These are phyloP conservation scores for Wickerhamomyces pijperi DNA, from an alignment of 805 yeast genomes.

Conservation along the genomic window DNA sequence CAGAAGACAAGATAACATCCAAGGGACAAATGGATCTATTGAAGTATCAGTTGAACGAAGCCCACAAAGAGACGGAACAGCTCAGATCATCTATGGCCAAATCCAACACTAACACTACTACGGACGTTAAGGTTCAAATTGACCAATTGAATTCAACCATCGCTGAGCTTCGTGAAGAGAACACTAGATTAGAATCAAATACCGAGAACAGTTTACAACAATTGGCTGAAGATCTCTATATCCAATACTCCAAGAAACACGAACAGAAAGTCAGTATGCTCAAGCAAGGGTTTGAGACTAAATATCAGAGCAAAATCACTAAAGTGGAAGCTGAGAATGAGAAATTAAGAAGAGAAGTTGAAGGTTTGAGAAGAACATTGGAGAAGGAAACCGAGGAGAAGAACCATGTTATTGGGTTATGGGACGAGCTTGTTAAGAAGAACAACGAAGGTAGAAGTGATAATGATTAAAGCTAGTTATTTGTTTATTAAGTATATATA, in stretches of 20 bases:
- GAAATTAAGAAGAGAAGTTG: slow-evolving; percentile 38
- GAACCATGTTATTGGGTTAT: slow-evolving; percentile 40
- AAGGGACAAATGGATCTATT: slow-evolving; percentile 15
- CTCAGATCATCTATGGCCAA: slow-evolving; percentile 16
- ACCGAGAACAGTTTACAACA: slow-evolving; percentile 46
- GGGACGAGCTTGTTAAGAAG: slow-evolving; percentile 22
- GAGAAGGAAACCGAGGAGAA: slow-evolving; percentile 46
- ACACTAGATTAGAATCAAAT: slow-evolving; percentile 29
- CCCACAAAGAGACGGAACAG: slow-evolving; percentile 16
- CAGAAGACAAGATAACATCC: slow-evolving; percentile 16
- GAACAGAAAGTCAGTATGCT: slow-evolving; percentile 56
- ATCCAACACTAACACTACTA: slow-evolving; percentile 8
- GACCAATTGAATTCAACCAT: slow-evolving; percentile 17
- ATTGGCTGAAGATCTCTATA: slow-evolving; percentile 58
- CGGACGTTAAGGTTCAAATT: slow-evolving; percentile 1
- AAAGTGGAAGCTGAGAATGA: slow-evolving; percentile 32
- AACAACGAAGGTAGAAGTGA: neutral
- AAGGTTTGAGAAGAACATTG: slow-evolving; percentile 36
- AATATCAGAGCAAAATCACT: slow-evolving; percentile 34
- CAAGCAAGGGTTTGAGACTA: slow-evolving; percentile 46
- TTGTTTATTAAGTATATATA: too few relatives aligned
- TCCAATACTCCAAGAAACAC: slow-evolving; percentile 69
- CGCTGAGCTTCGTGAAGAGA: slow-evolving; percentile 23
- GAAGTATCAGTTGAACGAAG: slow-evolving; percentile 14
- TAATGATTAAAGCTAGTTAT: too few relatives aligned